Conservation (phyloP, 441 rosid genomes). For the Hura crepitans region DNA sequence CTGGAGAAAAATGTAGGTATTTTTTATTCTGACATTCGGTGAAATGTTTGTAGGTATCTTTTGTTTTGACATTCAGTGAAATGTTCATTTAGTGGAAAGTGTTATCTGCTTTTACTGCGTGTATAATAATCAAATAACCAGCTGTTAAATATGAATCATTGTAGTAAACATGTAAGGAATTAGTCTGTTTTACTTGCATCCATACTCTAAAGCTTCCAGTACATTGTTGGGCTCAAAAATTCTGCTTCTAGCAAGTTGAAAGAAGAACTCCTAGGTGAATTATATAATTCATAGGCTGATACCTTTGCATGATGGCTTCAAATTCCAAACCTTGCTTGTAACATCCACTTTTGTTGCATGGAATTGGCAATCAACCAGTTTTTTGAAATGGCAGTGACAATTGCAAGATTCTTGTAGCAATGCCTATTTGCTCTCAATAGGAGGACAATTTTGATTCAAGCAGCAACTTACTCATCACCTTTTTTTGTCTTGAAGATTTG, state of each 20-base stretch:
- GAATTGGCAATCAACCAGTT: background rate
- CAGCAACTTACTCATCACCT: background rate
- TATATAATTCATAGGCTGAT: slow-evolving; percentile 1
- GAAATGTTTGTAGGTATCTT: background rate
- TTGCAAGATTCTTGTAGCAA: background rate
- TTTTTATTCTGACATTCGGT: background rate
- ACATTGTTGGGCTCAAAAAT: slow-evolving; percentile 1
- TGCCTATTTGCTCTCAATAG: background rate
- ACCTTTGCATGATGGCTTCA: background rate
- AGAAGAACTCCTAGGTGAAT: background rate
- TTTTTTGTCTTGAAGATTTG: background rate
- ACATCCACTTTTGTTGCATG: background rate
- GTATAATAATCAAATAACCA: background rate
- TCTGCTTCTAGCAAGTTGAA: background rate
- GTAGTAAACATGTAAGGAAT: background rate
- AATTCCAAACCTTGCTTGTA: background rate
- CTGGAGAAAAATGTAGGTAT: background rate
- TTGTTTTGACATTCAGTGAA: background rate
- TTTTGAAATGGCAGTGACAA: background rate
- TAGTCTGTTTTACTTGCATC: background rate
- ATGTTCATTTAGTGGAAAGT: background rate
- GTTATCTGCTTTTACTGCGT: background rate
- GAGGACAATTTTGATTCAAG: background rate
- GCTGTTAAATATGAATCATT: background rate
- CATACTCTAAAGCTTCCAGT: background rate